These are phyloP conservation scores for Fusarium pseudonygamai DNA, from an alignment of 2,329 filamentous ascomycete species.

Conservation along the genomic window DNA sequence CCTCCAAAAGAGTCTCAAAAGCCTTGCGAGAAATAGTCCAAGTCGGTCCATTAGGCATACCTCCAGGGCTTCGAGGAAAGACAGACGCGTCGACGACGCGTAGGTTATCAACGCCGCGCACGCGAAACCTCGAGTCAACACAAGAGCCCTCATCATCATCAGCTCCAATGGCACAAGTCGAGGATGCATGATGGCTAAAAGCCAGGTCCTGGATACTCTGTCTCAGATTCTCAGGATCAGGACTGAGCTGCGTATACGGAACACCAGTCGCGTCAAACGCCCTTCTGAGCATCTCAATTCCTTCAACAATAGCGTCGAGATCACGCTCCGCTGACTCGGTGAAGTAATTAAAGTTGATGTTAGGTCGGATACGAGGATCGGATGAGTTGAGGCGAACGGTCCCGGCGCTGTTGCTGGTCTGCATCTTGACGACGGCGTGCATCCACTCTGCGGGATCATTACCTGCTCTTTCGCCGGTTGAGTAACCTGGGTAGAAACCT, in stretches of 20 bases:
- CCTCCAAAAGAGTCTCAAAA: not conserved
- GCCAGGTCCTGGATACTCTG: not conserved
- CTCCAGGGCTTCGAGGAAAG: not conserved
- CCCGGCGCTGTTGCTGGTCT: conserved; percentile 1
- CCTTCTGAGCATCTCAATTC: not conserved
- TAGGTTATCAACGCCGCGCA: not conserved
- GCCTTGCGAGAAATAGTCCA: conserved; percentile 17
- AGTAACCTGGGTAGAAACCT: conserved; percentile 4
- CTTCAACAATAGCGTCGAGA: not conserved
- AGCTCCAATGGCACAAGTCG: not conserved
- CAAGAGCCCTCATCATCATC: not conserved
- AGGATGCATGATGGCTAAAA: not conserved
- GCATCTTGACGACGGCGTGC: conserved; percentile 8
- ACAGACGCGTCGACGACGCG: conserved; percentile 12
- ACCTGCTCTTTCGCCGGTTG: not conserved
- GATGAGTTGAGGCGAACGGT: not conserved
- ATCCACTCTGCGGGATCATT: not conserved
- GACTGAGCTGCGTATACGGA: not conserved
- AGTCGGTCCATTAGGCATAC: not conserved
- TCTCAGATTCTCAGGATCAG: not conserved
- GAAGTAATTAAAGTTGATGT: conserved; percentile 10
- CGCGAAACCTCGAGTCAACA: not conserved
- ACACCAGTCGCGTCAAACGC: conserved; percentile 4
- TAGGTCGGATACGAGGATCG: not conserved
- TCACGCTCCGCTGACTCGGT: not conserved